A percentile compares a stretch with the other conserved stretches of the same genome.
Evolutionary conservation across 1,284 basidiomycete species (phyloP).

Genomic region (Entoloma clypeatum): DNA sequence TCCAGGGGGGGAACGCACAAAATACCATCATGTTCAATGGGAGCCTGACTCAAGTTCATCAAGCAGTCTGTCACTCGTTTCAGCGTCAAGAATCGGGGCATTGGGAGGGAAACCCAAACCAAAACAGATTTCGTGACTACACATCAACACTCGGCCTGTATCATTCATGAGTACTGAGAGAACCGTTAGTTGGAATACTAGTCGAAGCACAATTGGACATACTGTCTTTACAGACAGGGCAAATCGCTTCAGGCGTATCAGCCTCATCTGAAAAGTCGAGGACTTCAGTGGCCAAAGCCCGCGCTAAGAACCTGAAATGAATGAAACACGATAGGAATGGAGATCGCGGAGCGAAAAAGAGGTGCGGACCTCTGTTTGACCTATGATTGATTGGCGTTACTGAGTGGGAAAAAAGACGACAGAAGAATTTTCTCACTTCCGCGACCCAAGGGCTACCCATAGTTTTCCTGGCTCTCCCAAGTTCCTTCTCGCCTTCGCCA

Average conservation of each 20-base stretch:
- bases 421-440: slow-evolving; percentile 37
- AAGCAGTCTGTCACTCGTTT: slow-evolving; percentile 42
- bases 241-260: slow-evolving; percentile 39
- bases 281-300: slow-evolving; percentile 39
- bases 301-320: slow-evolving; percentile 38
- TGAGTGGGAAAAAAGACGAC: neutral
- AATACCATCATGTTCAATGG: slow-evolving; percentile 51
- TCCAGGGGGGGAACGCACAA: slow-evolving; percentile 37
- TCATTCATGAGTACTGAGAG: slow-evolving; percentile 42
- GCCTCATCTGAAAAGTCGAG: slow-evolving; percentile 40
- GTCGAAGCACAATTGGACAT: slow-evolving; percentile 17
- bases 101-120: slow-evolving; percentile 31
- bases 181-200: slow-evolving; percentile 2
- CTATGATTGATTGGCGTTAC: slow-evolving; percentile 6
- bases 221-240: slow-evolving; percentile 57
- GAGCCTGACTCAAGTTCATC: slow-evolving; percentile 44
- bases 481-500: slow-evolving; percentile 49
- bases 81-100: neutral
- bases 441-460: slow-evolving; percentile 54
- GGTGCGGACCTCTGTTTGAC: slow-evolving; percentile 15
- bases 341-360: neutral
- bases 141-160: slow-evolving; percentile 49
- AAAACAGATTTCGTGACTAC: slow-evolving; percentile 60
- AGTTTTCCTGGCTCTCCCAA: slow-evolving; percentile 49
- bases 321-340: slow-evolving; percentile 1